Evolutionary conservation across 2,329 filamentous ascomycete species (phyloP), one percentile per base, ranked within the genome.

Genomic region (Penicillium janthinellum): DNA sequence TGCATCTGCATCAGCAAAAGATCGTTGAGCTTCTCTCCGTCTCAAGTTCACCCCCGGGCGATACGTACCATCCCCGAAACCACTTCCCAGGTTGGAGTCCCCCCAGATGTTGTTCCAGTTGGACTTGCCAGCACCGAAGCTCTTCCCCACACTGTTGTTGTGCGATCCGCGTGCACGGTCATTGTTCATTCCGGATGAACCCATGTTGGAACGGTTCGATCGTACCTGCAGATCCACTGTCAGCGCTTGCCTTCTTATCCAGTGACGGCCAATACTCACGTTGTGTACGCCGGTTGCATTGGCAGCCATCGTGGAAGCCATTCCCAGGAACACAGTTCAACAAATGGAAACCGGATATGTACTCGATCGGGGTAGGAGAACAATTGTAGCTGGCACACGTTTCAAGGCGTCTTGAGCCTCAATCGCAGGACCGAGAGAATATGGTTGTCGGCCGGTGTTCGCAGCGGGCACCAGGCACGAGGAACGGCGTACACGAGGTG

Each of bases 21-120:
- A 12, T 58, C 52, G 56, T 35, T n/a, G 6, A 44, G 42, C 14
- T n/a, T 11, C 22, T 42, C 25, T 12, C 35, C 28, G 39, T 37
- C 28, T 34, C 17, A 45, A 35, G n/a, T 52, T 22, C 17, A 10
- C 11, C 15, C 22, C n/a, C 34, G 63, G 73, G 57, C 73, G 68
- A 35, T 41, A 58, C 71, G 48, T 67, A 71, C 75, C 75, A 68
- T 78, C 79, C 25, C 77, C 77, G 60, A 82, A 77, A 15, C 80
- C 80, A 73, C 75, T 74, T 50, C 78, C 77, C 8, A 82, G 77
- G 47, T 75, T 70, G 41, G 71, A 74, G 62, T 78, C 82, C 12
- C 79, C 79, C 85, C 85, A 87, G 44, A 86, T 84, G 35, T 77
- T 80, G 72, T 79, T 75, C 80, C 79, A 76, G 65, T 74, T 77